Conservation (phyloP, 2,329 filamentous ascomycete species). For the Cladosporium phlei region DNA sequence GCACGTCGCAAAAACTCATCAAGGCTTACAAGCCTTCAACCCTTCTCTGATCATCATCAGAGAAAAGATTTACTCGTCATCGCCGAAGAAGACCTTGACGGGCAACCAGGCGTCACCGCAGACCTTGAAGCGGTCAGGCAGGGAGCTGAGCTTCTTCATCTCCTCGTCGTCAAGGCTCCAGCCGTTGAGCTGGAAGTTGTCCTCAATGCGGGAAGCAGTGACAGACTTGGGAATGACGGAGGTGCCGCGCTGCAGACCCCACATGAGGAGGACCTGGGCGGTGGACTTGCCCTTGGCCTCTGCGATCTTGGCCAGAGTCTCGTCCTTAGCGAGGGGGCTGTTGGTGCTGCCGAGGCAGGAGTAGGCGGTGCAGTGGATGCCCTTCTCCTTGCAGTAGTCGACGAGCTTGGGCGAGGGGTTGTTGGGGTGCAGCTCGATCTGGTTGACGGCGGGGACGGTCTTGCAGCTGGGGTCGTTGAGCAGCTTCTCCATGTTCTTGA, state of each 20-base stretch:
- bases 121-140: conserved; percentile 76
- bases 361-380: conserved; percentile 52
- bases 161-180: conserved; percentile 71
- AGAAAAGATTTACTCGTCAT: conserved; percentile 68
- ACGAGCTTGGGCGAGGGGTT: conserved; percentile 53
- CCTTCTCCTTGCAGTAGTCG: conserved; percentile 46
- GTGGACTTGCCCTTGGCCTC: conserved; percentile 39
- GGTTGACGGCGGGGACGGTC: conserved; percentile 56
- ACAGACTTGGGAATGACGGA: conserved; percentile 50
- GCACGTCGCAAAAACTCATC: background rate
- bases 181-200: conserved; percentile 69
- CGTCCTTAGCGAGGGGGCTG: conserved; percentile 38
- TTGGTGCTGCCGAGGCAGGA: conserved; percentile 45
- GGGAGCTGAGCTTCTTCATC: conserved; percentile 60
- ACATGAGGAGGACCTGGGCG: conserved; percentile 45
- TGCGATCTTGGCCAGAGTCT: conserved; percentile 39
- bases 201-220: conserved; percentile 61
- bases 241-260: conserved; percentile 46
- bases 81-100: conserved; percentile 75
- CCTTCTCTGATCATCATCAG: too few species aligned
- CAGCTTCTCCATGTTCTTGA: conserved; percentile 45
- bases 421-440: conserved; percentile 66
- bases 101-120: conserved; percentile 71
- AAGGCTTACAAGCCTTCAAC: conserved; percentile 1
- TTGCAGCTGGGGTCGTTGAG: conserved; percentile 58